Percentiles rank a stretch among this genome's conserved stretches.
These are phyloP conservation scores for Globisporangium iwayamae DNA, from an alignment of 352 stramenopile genomes.

Conservation along the genomic window DNA sequence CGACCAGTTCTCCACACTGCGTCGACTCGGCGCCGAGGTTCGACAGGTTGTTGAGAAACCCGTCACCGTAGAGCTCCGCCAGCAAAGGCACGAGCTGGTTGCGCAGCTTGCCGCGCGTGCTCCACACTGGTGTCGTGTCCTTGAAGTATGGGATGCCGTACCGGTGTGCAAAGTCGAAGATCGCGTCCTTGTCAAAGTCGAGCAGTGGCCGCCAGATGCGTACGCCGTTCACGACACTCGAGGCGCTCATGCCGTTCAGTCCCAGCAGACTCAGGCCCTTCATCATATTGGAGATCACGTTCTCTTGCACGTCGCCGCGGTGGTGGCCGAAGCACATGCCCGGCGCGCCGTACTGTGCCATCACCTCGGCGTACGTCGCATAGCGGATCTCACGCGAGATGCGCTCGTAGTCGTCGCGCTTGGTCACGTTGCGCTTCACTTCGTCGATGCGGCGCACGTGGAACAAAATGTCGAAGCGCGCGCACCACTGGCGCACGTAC, in stretches of 20 bases:
- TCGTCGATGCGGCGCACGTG: conserved; percentile 89
- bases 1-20: conserved; percentile 70
- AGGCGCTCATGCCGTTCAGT: conserved; percentile 92
- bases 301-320: conserved; percentile 96
- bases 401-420: conserved; percentile 95
- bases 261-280: conserved; percentile 92
- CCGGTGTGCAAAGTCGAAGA: conserved; percentile 94
- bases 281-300: conserved; percentile 98
- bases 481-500: conserved; percentile 91
- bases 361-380: conserved; percentile 86
- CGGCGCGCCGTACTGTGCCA: conserved; percentile 61
- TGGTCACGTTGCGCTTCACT: conserved; percentile 88
- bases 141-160: conserved; percentile 98
- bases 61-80: conserved; percentile 93
- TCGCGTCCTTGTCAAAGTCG: conserved; percentile 91
- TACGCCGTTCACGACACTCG: conserved; percentile 68
- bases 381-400: conserved; percentile 93
- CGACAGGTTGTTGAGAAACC: conserved; percentile 80
- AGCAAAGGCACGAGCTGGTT: conserved; percentile 93
- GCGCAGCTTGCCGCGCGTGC: conserved; percentile 94
- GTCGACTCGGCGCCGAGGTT: conserved; percentile 75
- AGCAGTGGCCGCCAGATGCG: conserved; percentile 92
- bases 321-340: conserved; percentile 97
- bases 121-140: conserved; percentile 96
- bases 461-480: conserved; percentile 72